A percentile compares a stretch with the other conserved stretches of the same genome.
Conservation (phyloP, 495 filamentous ascomycete genomes). For the Rhypophila decipiens region DNA sequence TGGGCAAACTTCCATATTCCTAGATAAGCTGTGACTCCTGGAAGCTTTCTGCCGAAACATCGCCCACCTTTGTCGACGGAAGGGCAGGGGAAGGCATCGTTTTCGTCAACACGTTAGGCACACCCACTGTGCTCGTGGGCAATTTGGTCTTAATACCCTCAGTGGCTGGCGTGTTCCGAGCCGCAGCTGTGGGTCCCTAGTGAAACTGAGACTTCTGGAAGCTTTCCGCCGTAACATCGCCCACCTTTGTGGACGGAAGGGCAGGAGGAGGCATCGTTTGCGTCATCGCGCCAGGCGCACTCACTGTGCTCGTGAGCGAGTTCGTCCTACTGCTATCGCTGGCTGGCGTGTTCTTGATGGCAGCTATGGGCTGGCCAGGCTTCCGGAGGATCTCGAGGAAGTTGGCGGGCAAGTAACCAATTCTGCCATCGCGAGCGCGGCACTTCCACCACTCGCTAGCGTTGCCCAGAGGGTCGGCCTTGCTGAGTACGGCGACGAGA, state of each 20-base stretch:
- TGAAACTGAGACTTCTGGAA: constrained; percentile 90
- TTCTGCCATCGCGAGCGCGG: constrained; percentile 79
- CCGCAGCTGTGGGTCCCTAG: constrained; percentile 42
- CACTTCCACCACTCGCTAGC: constrained; percentile 97
- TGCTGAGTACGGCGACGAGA: constrained; percentile 87
- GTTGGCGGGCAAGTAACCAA: constrained; percentile 83
- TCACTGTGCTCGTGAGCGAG: constrained; percentile 37
- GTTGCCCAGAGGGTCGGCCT: constrained; percentile 87
- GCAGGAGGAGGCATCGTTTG: constrained; percentile 37
- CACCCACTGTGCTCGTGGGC: constrained; percentile 33
- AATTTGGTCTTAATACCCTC: constrained; percentile 44
- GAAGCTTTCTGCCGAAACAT: constrained; percentile 80
- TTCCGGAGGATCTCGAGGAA: constrained; percentile 82
- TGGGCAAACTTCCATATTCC: too few relatives aligned
- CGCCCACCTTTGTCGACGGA: constrained; percentile 52
- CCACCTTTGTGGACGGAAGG: constrained; percentile 53
- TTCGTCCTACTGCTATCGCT: constrained; percentile 46
- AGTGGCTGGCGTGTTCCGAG: constrained; percentile 51
- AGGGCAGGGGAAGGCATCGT: constrained; percentile 42
- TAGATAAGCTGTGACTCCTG: constrained; percentile 85
- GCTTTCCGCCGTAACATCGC: constrained; percentile 71
- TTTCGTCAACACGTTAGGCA: constrained; percentile 29
- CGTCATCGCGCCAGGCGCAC: constrained; percentile 31
- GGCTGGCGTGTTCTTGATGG: constrained; percentile 50
- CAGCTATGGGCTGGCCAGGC: constrained; percentile 35